phyloP scores from a whole-genome alignment of 2,329 filamentous ascomycete genomes.

The Alternaria gansuensis region DNA sequence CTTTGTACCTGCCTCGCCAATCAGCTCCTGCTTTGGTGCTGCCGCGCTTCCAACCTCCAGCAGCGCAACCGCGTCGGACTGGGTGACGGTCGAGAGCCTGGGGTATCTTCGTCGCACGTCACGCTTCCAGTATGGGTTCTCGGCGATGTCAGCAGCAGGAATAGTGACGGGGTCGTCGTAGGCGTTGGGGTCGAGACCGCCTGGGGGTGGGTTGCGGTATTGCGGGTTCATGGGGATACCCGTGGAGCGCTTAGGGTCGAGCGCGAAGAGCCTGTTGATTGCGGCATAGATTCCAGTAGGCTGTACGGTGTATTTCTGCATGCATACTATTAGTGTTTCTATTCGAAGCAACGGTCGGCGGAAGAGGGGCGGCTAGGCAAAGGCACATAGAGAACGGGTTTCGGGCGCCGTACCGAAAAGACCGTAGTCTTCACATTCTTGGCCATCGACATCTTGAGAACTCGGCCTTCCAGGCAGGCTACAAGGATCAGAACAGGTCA shows the following conservation, averaged over 20 bases:
- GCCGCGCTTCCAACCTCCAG: constrained; percentile 84
- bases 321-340: constrained; percentile 24
- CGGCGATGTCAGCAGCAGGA: constrained; percentile 86
- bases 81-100: constrained; percentile 77
- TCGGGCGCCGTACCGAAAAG: constrained; percentile 40
- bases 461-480: constrained; percentile 21
- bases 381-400: constrained; percentile 8
- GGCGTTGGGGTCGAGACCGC: constrained; percentile 70
- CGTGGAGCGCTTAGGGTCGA: constrained; percentile 88
- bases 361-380: constrained; percentile 21
- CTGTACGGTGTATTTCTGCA: constrained; percentile 94
- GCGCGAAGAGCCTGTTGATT: constrained; percentile 77
- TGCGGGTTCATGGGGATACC: constrained; percentile 92
- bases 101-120: constrained; percentile 86
- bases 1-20: constrained; percentile 76
- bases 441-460: constrained; percentile 40
- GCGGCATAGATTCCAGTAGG: constrained; percentile 87
- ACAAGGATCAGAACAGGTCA: constrained; percentile 35
- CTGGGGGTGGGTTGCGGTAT: constrained; percentile 87
- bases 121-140: constrained; percentile 97
- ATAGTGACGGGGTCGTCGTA: constrained; percentile 86
- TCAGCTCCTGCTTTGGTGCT: constrained; percentile 78
- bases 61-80: constrained; percentile 85
- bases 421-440: constrained; percentile 43
- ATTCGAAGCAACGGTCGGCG: neutral